Conservation (phyloP, 2,329 filamentous ascomycete species). For the Alternaria sp. region DNA sequence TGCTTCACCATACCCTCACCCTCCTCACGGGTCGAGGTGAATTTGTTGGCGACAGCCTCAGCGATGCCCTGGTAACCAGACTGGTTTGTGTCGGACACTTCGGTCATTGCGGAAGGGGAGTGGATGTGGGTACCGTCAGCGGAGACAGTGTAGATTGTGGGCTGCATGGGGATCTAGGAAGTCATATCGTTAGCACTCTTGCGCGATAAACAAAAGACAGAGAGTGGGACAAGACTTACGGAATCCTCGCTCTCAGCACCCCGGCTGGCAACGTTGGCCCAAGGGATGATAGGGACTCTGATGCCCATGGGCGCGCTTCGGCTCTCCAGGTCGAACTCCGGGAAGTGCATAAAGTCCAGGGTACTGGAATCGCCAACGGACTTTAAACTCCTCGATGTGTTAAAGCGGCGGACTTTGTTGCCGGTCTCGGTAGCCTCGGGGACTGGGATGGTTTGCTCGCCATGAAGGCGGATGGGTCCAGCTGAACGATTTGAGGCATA, state of each 20-base stretch:
- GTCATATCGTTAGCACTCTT: not conserved
- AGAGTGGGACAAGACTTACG: constrained; percentile 17
- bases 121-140: constrained; percentile 56
- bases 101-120: constrained; percentile 62
- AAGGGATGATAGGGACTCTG: constrained; percentile 59
- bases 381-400: constrained; percentile 65
- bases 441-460: constrained; percentile 56
- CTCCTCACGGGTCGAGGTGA: constrained; percentile 49
- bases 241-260: constrained; percentile 33
- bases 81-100: constrained; percentile 63
- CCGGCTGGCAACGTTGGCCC: constrained; percentile 23
- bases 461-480: constrained; percentile 59
- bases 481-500: constrained; percentile 39
- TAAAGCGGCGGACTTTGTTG: constrained; percentile 61
- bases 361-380: constrained; percentile 64
- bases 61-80: constrained; percentile 64
- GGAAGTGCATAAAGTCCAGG: constrained; percentile 69
- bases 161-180: constrained; percentile 57
- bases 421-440: constrained; percentile 35
- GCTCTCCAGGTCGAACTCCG: constrained; percentile 56
- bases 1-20: constrained; percentile 52
- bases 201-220: not conserved
- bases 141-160: constrained; percentile 63
- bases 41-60: constrained; percentile 52
- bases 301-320: constrained; percentile 44